These are phyloP conservation scores for Ophiostoma perfectum DNA, from an alignment of 2,329 filamentous ascomycete genomes.

Conservation along the genomic window DNA sequence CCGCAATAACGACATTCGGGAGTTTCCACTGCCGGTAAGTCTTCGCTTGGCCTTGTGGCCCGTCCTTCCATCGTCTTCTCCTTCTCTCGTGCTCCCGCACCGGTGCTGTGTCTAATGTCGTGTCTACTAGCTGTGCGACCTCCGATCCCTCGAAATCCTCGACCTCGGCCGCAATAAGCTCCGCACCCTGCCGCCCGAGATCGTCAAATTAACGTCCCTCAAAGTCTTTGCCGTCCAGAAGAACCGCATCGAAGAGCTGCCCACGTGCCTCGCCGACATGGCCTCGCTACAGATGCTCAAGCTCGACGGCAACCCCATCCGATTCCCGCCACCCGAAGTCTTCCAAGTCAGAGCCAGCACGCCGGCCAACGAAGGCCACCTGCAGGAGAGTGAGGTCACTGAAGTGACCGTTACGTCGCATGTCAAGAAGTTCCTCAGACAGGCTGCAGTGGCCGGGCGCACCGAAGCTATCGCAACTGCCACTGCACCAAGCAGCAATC, in stretches of 20 bases:
- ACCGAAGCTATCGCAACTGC: not conserved
- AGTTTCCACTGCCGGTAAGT: conserved; percentile 54
- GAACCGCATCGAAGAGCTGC: conserved; percentile 80
- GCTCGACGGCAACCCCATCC: conserved; percentile 80
- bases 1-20: conserved; percentile 65
- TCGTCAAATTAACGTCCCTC: conserved; percentile 73
- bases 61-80: conserved; percentile 14
- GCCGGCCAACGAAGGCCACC: conserved; percentile 49
- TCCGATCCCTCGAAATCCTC: conserved; percentile 83
- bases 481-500: not conserved
- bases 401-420: conserved; percentile 56
- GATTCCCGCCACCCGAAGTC: conserved; percentile 68
- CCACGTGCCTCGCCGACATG: conserved; percentile 82
- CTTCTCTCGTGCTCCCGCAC: conserved; percentile 23
- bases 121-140: conserved; percentile 65
- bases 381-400: conserved; percentile 60
- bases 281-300: conserved; percentile 82
- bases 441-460: conserved; percentile 32
- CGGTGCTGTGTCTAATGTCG: conserved; percentile 12
- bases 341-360: conserved; percentile 54
- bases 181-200: conserved; percentile 67
- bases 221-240: conserved; percentile 85
- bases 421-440: conserved; percentile 57
- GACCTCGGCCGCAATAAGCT: conserved; percentile 89
- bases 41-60: not conserved